Conservation (phyloP, 768 basidiomycete genomes). For the Panaeolus cyanescens region DNA sequence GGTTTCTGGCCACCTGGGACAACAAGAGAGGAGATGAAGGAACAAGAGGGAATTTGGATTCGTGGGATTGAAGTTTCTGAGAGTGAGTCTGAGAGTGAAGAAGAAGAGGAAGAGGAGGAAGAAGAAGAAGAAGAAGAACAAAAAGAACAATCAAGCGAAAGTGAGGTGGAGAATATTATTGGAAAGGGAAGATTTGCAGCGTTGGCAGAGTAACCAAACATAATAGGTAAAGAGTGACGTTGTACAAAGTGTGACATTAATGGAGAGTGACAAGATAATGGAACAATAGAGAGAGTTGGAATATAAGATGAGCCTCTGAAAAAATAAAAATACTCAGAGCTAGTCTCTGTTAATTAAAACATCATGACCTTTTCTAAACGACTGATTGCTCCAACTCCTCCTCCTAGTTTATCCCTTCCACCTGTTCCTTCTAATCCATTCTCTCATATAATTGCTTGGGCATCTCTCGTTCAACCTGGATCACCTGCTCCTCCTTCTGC, state of each 20-base stretch:
- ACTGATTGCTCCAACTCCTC: constrained; percentile 1
- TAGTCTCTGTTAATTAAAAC: background rate
- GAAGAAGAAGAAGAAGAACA: constrained; percentile 24
- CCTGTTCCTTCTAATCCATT: constrained; percentile 31
- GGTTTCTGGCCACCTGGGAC: constrained; percentile 79
- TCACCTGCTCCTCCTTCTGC: constrained; percentile 49
- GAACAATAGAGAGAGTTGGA: background rate
- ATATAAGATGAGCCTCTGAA: background rate
- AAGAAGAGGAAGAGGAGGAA: constrained; percentile 32
- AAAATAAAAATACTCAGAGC: background rate
- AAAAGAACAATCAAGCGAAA: background rate
- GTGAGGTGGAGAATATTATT: too few species aligned
- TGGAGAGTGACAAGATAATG: background rate
- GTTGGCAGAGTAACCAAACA: too few species aligned
- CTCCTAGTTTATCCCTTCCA: constrained; percentile 2
- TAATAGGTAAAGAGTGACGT: too few species aligned
- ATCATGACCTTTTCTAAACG: too few species aligned
- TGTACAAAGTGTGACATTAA: background rate
- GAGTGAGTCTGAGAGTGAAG: constrained; percentile 16
- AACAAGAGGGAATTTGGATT: constrained; percentile 52
- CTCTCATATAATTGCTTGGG: constrained; percentile 61
- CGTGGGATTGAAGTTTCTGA: constrained; percentile 30
- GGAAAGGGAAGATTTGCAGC: constrained; percentile 48
- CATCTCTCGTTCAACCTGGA: constrained; percentile 66
- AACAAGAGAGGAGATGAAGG: constrained; percentile 22